phyloP scores from a whole-genome alignment of 805 yeast genomes.

The Clavispora santaluciae region DNA sequence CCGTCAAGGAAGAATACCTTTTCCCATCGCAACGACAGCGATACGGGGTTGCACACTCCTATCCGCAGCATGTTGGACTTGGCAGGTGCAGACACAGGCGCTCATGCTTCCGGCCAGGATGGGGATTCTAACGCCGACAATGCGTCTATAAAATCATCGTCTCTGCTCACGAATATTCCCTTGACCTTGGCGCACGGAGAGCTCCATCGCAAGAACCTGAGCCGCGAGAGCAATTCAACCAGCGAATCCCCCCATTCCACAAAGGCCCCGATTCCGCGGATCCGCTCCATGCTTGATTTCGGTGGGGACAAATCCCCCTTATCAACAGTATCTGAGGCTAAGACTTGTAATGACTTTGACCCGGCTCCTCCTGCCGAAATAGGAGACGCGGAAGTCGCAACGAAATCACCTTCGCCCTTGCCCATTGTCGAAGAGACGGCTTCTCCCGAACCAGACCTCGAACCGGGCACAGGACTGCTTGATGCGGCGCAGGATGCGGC shows the following conservation, averaged over 20 bases:
- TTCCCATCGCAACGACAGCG: slow-evolving; percentile 10
- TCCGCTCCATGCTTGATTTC: slow-evolving; percentile 30
- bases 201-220: slow-evolving; percentile 8
- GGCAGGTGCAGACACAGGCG: slow-evolving; percentile 5
- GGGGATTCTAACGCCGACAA: slow-evolving; percentile 13
- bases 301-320: slow-evolving; percentile 3
- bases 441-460: neutral
- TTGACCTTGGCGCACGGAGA: slow-evolving; percentile 14
- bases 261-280: slow-evolving; percentile 6
- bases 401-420: neutral
- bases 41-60: slow-evolving; percentile 22
- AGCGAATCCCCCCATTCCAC: slow-evolving; percentile 4
- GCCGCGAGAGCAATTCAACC: slow-evolving; percentile 8
- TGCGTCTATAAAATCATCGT: slow-evolving; percentile 20
- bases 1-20: slow-evolving; percentile 32
- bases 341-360: neutral
- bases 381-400: neutral
- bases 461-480: neutral
- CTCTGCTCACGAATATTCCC: slow-evolving; percentile 22
- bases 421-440: neutral
- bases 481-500: neutral
- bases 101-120: neutral
- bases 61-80: slow-evolving; percentile 39
- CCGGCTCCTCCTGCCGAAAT: neutral
- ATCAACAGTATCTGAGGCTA: neutral